A percentile compares a stretch with the other conserved stretches of the same genome.
These are phyloP conservation scores for Plasmopara muralis DNA, from an alignment of 352 stramenopile species.

Conservation along the genomic window DNA sequence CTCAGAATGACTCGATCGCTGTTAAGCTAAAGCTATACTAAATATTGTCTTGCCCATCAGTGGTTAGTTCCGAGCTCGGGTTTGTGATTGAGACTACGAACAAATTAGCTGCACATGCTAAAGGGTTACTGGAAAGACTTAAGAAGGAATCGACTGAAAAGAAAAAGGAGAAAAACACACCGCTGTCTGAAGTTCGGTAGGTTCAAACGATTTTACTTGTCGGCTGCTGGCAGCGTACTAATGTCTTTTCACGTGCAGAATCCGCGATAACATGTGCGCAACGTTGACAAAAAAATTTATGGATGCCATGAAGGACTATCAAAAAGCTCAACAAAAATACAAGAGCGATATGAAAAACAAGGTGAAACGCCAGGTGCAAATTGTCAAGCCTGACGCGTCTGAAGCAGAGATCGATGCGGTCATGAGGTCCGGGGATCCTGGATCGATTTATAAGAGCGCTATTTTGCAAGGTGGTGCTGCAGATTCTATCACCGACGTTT, in stretches of 20 bases:
- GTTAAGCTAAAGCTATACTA: not conserved
- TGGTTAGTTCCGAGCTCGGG: slow-evolving; percentile 87
- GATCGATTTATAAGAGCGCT: slow-evolving; percentile 81
- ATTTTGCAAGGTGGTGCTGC: slow-evolving; percentile 75
- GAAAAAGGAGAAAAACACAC: slow-evolving; percentile 85
- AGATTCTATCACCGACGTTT: slow-evolving; percentile 85
- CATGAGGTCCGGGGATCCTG: slow-evolving; percentile 83
- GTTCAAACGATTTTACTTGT: not conserved
- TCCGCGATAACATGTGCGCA: slow-evolving; percentile 96
- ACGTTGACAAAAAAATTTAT: slow-evolving; percentile 98
- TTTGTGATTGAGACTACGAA: slow-evolving; percentile 91
- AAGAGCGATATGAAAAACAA: slow-evolving; percentile 98
- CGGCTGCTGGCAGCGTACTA: not conserved
- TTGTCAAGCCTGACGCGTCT: slow-evolving; percentile 96
- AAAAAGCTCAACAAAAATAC: slow-evolving; percentile 96
- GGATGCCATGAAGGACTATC: slow-evolving; percentile 98
- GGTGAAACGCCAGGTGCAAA: slow-evolving; percentile 95
- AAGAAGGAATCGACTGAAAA: slow-evolving; percentile 94
- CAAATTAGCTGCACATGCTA: slow-evolving; percentile 86
- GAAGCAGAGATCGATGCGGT: slow-evolving; percentile 96
- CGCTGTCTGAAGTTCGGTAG: slow-evolving; percentile 62
- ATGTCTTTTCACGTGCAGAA: slow-evolving; percentile 36
- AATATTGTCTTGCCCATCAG: slow-evolving; percentile 14
- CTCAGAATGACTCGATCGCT: not conserved
- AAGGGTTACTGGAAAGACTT: slow-evolving; percentile 78